phyloP scores from a whole-genome alignment of 1,139 yeast species.

The Pneumocystis canis region DNA sequence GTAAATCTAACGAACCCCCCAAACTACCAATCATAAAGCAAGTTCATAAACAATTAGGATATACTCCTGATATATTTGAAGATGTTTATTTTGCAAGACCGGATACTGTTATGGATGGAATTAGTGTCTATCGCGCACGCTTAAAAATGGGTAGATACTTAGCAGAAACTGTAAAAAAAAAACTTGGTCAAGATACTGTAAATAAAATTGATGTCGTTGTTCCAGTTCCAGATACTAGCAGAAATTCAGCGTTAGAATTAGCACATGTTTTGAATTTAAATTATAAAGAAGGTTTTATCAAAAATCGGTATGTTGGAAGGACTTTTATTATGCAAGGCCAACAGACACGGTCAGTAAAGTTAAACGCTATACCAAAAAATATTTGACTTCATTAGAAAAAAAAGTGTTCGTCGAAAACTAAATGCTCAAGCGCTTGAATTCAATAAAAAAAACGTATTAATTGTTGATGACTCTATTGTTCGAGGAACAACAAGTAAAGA shows the following conservation, averaged over 20 bases:
- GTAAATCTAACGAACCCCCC: conserved; percentile 25
- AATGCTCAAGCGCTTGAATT: conserved; percentile 95
- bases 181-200: conserved; percentile 37
- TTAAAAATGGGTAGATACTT: conserved; percentile 86
- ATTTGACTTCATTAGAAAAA: conserved; percentile 40
- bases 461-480: conserved; percentile 93
- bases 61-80: conserved; percentile 93
- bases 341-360: conserved; percentile 24
- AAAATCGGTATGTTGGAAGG: conserved; percentile 91
- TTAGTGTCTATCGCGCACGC: conserved; percentile 83
- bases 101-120: conserved; percentile 88
- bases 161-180: conserved; percentile 50
- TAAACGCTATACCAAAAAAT: conserved; percentile 26
- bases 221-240: conserved; percentile 94
- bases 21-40: conserved; percentile 33
- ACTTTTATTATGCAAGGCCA: conserved; percentile 98
- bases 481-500: conserved; percentile 96
- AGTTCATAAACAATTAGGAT: conserved; percentile 61
- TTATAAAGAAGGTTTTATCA: conserved; percentile 92
- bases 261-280: conserved; percentile 69
- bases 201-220: conserved; percentile 78
- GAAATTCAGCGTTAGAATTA: conserved; percentile 87
- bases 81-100: conserved; percentile 97
- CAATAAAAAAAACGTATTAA: conserved; percentile 65
- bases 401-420: conserved; percentile 83